Base-by-base conservation (phyloP, 345 rosid genomes). In the Excoecaria cochinchinensis region DNA sequence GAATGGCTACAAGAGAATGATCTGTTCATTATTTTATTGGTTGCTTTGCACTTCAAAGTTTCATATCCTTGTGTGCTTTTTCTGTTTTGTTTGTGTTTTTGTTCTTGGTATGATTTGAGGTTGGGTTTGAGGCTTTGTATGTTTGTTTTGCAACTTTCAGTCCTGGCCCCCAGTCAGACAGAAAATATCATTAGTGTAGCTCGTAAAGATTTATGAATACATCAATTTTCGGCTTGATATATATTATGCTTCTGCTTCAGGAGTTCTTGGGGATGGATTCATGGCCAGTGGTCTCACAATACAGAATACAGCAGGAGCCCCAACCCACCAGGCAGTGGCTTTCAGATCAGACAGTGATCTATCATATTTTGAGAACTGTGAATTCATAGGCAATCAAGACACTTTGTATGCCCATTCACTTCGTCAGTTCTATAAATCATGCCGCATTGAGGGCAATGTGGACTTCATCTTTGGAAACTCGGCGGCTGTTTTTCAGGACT, bases 391-490 rank as follows among this genome's bases (percentile, higher is more conserved):
- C 65, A 86, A 91, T 70, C 99, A 95, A 75, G 99, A 95, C 83
- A 95, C 99, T 0, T 85, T 95, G 2, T 95, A 93, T 9, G 91
- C 90, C 1, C 93, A 95, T 70, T 75, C 93, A 0, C 98, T 95
- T 52, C 97, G 97, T n/a, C 98, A 95, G 61, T 89, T 80, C 80
- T 93, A 91, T 85, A 93, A 83, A 72, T 86, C 84, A 5, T 93
- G 98, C 46, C 91, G 84, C 38, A 93, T 95, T 36, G 85, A 86
- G 77, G 99, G 99, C 68, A 95, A 90, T 19, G 94, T 95, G 36
- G 98, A 95, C 82, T 95, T 92, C 90, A 90, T 95, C 42, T 95
- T 95, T 12, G 98, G 99, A 64, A 90, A 90, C 64, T 84, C 98
- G 0, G 97, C 99, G 21, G 75, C 99, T 10, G 67, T 91, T 5